Evolutionary conservation across 805 yeast species (phyloP).

Genomic region (Pichia nanzhaoensis): DNA sequence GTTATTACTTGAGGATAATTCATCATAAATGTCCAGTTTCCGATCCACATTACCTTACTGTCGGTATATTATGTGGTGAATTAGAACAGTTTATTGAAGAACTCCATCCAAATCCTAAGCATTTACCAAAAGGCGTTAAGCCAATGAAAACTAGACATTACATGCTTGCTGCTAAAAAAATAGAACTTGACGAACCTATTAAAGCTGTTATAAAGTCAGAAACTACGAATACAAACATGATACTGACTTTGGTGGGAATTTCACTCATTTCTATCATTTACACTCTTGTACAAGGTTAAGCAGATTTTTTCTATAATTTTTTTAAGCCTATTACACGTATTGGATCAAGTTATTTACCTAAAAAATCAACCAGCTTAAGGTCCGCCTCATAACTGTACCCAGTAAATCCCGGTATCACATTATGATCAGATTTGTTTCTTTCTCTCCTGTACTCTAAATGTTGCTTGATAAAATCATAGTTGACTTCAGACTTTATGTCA

Average conservation of each 20-base stretch:
- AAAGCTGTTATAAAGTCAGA: constrained; percentile 17
- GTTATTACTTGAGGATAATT: constrained; percentile 63
- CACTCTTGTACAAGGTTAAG: constrained; percentile 1
- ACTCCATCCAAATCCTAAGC: constrained; percentile 50
- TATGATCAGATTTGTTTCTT: constrained; percentile 11
- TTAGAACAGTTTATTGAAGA: constrained; percentile 82
- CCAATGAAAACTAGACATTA: constrained; percentile 41
- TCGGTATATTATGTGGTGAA: constrained; percentile 82
- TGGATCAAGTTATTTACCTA: background rate
- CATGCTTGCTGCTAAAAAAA: constrained; percentile 39
- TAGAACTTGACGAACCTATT: constrained; percentile 31
- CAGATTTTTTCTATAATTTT: too few species aligned
- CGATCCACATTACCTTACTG: constrained; percentile 80
- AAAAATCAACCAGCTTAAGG: constrained; percentile 20
- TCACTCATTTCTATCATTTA: constrained; percentile 17
- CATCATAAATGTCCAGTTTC: constrained; percentile 71
- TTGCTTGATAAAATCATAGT: constrained; percentile 12
- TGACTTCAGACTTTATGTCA: constrained; percentile 9
- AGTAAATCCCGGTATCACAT: constrained; percentile 10
- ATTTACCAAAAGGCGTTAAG: constrained; percentile 49
- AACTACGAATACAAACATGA: constrained; percentile 10
- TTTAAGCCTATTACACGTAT: too few species aligned
- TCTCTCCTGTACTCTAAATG: constrained; percentile 13
- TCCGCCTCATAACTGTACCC: constrained; percentile 15
- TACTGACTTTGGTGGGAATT: constrained; percentile 18